These are phyloP conservation scores for Fusarium phyllophilum DNA, from an alignment of 2,329 filamentous ascomycete genomes.

Conservation along the genomic window DNA sequence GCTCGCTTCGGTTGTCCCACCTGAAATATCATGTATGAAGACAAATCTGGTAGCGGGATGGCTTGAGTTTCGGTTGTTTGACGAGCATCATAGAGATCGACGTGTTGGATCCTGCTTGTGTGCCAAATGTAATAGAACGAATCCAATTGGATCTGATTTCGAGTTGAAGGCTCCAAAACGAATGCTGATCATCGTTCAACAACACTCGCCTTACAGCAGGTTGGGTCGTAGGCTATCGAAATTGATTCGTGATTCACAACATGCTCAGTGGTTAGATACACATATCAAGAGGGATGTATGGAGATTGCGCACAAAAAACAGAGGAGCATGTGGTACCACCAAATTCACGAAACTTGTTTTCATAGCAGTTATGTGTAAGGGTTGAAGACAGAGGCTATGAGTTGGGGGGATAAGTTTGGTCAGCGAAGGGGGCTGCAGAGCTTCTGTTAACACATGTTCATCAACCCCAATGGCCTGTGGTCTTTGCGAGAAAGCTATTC, in stretches of 20 bases:
- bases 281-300: conserved; percentile 10
- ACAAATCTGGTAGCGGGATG: conserved; percentile 11
- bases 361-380: conserved; percentile 1
- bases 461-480: not conserved
- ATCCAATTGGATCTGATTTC: conserved; percentile 1
- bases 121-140: not conserved
- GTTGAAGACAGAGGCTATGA: conserved; percentile 8
- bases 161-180: not conserved
- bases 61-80: not conserved
- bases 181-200: conserved; percentile 2
- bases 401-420: conserved; percentile 14
- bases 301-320: conserved; percentile 24
- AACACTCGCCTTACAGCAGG: conserved; percentile 13
- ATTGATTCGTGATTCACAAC: conserved; percentile 15
- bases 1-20: conserved; percentile 14
- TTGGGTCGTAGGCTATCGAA: conserved; percentile 5
- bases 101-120: conserved; percentile 13
- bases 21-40: not conserved
- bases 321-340: conserved; percentile 28
- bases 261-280: not conserved
- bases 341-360: not conserved
- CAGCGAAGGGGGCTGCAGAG: conserved; percentile 20
- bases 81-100: not conserved
- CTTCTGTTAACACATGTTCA: conserved; percentile 17
- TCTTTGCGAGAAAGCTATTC: not conserved